Evolutionary conservation across 768 basidiomycete genomes (phyloP).

Genomic region (Agrocybe chaxingu): DNA sequence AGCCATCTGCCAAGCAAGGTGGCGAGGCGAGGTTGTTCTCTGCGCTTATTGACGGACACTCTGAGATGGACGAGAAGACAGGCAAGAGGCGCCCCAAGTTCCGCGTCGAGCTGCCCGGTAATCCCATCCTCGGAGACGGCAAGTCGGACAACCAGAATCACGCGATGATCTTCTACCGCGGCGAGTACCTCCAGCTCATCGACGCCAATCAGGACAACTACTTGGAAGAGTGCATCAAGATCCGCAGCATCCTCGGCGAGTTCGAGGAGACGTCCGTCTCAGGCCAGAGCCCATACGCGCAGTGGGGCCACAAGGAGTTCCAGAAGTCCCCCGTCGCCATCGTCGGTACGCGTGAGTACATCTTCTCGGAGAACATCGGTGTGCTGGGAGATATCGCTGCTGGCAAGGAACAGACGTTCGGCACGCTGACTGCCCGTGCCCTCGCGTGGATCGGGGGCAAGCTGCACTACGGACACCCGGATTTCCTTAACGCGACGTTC

Average conservation of each 20-base stretch:
- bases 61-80: constrained; percentile 84
- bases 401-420: constrained; percentile 99
- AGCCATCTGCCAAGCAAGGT: constrained; percentile 81
- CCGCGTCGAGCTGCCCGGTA: constrained; percentile 94
- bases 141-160: constrained; percentile 99
- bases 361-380: constrained; percentile 99
- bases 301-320: constrained; percentile 95
- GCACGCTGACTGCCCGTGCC: constrained; percentile 94
- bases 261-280: constrained; percentile 94
- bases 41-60: constrained; percentile 94
- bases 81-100: constrained; percentile 96
- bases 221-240: constrained; percentile 98
- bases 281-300: constrained; percentile 92
- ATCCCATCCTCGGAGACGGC: constrained; percentile 97
- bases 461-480: constrained; percentile 97
- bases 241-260: constrained; percentile 94
- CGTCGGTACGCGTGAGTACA: constrained; percentile 97
- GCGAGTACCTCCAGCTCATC: constrained; percentile 98
- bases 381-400: constrained; percentile 98
- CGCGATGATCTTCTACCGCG: constrained; percentile 98
- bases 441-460: constrained; percentile 98
- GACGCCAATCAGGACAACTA: constrained; percentile 99
- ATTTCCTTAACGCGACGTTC: constrained; percentile 97
- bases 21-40: constrained; percentile 92
- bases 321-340: constrained; percentile 90